Evolutionary conservation across 208 protist species (phyloP).

Genomic region (Trypanosoma caninum): DNA sequence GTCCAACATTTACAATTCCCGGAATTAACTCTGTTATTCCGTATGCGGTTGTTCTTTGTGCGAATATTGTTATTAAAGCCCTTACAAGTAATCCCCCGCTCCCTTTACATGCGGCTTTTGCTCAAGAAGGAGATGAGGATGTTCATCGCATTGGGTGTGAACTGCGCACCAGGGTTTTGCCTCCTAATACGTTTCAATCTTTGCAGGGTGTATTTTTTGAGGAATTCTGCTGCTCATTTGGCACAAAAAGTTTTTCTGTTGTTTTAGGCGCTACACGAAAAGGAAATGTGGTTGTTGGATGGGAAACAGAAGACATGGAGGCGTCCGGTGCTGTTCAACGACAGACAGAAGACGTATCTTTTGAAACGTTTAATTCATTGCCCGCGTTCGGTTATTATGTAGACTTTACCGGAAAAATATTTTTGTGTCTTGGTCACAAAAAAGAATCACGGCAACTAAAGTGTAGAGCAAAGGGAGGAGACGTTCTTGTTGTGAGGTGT

Average conservation of each 20-base stretch:
- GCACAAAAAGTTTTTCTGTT: conserved; percentile 58
- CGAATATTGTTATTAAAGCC: conserved; percentile 44
- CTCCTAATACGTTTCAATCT: conserved; percentile 13
- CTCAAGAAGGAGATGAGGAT: conserved; percentile 31
- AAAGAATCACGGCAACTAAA: conserved; percentile 45
- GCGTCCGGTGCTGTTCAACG: neutral
- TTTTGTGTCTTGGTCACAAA: conserved; percentile 49
- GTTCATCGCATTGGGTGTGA: conserved; percentile 56
- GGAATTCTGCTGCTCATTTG: conserved; percentile 38
- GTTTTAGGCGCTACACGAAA: conserved; percentile 40
- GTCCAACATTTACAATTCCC: conserved; percentile 27
- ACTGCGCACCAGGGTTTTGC: conserved; percentile 21
- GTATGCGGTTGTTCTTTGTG: conserved; percentile 65
- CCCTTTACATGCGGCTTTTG: conserved; percentile 59
- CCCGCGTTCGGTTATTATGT: conserved; percentile 80
- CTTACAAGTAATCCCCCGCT: conserved; percentile 60
- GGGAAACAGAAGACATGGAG: conserved; percentile 35
- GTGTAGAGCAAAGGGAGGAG: conserved; percentile 47
- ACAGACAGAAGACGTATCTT: neutral
- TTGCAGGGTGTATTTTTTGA: conserved; percentile 56
- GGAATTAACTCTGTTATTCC: conserved; percentile 48
- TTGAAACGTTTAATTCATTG: conserved; percentile 19
- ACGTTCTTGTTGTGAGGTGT: conserved; percentile 65
- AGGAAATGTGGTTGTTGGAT: conserved; percentile 70
- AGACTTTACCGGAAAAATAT: conserved; percentile 62